Conservation (phyloP, 306 rosid species). For the Albizia julibrissin region DNA sequence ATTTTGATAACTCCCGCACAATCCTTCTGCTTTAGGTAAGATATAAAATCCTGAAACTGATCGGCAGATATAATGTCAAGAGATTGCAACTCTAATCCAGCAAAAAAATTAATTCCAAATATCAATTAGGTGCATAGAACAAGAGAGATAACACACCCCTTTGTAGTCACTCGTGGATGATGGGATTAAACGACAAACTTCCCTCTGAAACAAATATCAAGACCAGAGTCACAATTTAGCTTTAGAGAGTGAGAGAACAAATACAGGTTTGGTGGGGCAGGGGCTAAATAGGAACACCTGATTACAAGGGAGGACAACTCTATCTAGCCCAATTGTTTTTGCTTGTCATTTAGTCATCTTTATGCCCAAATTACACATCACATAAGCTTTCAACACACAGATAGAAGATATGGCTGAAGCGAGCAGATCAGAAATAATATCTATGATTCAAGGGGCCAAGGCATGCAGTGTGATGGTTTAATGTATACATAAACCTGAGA, state of each 20-base stretch:
- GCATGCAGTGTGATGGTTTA: conserved; percentile 2
- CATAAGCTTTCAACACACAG: not conserved
- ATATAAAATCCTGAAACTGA: conserved; percentile 94
- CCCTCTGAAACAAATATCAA: conserved; percentile 68
- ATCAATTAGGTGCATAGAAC: not conserved
- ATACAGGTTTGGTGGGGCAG: not conserved
- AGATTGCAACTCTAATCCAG: conserved; percentile 4
- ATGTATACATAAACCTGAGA: conserved; percentile 19
- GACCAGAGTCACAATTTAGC: conserved; percentile 18
- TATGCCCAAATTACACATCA: not conserved
- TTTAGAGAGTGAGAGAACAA: conserved; percentile 14
- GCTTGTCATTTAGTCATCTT: conserved; percentile 11
- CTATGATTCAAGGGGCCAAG: conserved; percentile 15
- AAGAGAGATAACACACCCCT: conserved; percentile 62
- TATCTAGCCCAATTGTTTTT: not conserved
- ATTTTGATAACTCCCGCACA: conserved; percentile 96
- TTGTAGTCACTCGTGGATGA: conserved; percentile 64
- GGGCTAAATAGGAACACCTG: not conserved
- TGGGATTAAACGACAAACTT: conserved; percentile 82
- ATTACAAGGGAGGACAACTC: not conserved
- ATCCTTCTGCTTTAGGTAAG: conserved; percentile 94
- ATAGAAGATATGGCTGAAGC: not conserved
- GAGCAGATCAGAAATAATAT: conserved; percentile 21
- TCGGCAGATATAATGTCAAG: conserved; percentile 33
- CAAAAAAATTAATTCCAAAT: not conserved